Conservation (phyloP, 768 basidiomycete species). For the Podaxis rugospora region DNA sequence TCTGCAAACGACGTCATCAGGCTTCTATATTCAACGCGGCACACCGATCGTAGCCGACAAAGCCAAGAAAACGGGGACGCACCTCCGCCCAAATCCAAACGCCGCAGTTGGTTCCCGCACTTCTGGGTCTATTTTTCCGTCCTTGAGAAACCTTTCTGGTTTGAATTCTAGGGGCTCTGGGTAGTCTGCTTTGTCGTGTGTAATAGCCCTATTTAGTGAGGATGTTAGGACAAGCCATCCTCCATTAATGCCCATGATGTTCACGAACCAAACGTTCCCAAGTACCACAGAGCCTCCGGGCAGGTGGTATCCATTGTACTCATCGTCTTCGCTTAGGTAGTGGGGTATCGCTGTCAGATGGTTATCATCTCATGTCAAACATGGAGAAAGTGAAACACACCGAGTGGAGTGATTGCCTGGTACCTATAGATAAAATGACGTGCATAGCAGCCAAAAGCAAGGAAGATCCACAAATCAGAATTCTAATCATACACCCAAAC, state of each 20-base stretch:
- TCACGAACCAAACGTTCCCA: slow-evolving; percentile 18
- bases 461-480: not conserved
- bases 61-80: not conserved
- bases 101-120: slow-evolving; percentile 18
- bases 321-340: slow-evolving; percentile 18
- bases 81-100: slow-evolving; percentile 21
- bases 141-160: slow-evolving; percentile 19
- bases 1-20: slow-evolving; percentile 5
- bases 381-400: slow-evolving; percentile 4
- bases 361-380: not conserved
- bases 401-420: slow-evolving; percentile 17
- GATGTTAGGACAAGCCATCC: not conserved
- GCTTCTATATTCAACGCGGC: not conserved
- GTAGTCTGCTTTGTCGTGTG: slow-evolving; percentile 20
- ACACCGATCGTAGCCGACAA: not conserved
- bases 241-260: not conserved
- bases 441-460: not conserved
- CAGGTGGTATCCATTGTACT: slow-evolving; percentile 17
- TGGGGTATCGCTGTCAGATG: slow-evolving; percentile 16
- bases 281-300: slow-evolving; percentile 17
- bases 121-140: slow-evolving; percentile 17
- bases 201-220: slow-evolving; percentile 16
- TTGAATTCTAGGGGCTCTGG: slow-evolving; percentile 16
- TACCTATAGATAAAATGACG: slow-evolving; percentile 7
- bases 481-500: not conserved